phyloP scores from a whole-genome alignment of 768 basidiomycete genomes.

The Boletus vermiculosoides region DNA sequence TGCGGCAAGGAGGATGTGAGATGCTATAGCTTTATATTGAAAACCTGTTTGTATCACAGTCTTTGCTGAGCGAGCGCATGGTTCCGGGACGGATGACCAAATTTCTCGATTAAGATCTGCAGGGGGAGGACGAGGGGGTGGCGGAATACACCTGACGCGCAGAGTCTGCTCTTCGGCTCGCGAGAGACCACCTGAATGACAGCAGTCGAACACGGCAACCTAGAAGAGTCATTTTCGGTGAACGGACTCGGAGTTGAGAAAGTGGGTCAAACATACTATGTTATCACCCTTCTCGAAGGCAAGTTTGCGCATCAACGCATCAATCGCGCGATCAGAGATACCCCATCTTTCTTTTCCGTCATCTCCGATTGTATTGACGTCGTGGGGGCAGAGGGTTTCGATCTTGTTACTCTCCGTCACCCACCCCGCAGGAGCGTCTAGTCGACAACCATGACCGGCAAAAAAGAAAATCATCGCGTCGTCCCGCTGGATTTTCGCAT shows the following conservation, averaged over 20 bases:
- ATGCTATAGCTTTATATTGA: slow-evolving; percentile 20
- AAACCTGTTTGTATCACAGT: slow-evolving; percentile 9
- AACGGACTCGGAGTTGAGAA: not conserved
- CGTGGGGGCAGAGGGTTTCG: slow-evolving; percentile 17
- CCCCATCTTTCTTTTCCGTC: slow-evolving; percentile 8
- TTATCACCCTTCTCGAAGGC: slow-evolving; percentile 21
- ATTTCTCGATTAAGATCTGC: slow-evolving; percentile 13
- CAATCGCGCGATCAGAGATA: slow-evolving; percentile 18
- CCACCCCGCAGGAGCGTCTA: slow-evolving; percentile 17
- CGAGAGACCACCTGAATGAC: slow-evolving; percentile 21
- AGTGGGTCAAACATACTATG: slow-evolving; percentile 6
- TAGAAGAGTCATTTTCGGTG: not conserved
- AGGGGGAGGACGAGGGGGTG: slow-evolving; percentile 13
- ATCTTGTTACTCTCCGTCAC: slow-evolving; percentile 13
- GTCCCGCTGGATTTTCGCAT: slow-evolving; percentile 7
- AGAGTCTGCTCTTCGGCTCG: slow-evolving; percentile 2
- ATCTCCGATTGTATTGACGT: slow-evolving; percentile 1
- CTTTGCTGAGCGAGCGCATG: slow-evolving; percentile 7
- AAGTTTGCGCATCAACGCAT: slow-evolving; percentile 13
- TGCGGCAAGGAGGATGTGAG: slow-evolving; percentile 22
- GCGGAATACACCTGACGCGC: slow-evolving; percentile 7
- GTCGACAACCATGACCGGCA: slow-evolving; percentile 17
- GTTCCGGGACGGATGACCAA: slow-evolving; percentile 2
- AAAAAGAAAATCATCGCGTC: slow-evolving; percentile 22
- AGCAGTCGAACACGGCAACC: slow-evolving; percentile 22